Conservation (phyloP, 1,284 basidiomycete genomes). For the Trametes pubescens region DNA sequence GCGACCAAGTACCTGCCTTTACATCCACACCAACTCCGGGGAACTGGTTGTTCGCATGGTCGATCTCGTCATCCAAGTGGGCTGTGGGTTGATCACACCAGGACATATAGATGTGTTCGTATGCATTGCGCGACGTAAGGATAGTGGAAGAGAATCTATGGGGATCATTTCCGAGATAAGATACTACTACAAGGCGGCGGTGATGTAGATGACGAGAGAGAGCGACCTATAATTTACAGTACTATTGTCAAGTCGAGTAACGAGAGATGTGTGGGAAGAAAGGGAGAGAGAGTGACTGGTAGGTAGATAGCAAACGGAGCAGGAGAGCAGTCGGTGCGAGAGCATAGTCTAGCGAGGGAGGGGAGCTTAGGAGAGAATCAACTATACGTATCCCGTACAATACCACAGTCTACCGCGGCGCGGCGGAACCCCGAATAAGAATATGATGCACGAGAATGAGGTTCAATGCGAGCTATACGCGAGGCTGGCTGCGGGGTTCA, state of each 20-base stretch:
- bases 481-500: slow-evolving; percentile 6
- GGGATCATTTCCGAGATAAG: background rate
- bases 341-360: background rate
- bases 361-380: background rate
- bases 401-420: background rate
- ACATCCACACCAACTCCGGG: too few species aligned
- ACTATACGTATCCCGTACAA: slow-evolving; percentile 6
- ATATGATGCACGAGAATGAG: slow-evolving; percentile 1
- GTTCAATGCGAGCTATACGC: slow-evolving; percentile 25
- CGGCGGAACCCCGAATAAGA: slow-evolving; percentile 3
- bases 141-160: background rate
- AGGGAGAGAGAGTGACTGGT: background rate
- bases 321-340: too few species aligned
- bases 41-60: too few species aligned
- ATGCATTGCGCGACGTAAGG: background rate
- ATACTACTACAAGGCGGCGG: slow-evolving; percentile 9
- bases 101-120: background rate
- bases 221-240: background rate
- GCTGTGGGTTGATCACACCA: too few species aligned
- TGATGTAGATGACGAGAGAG: background rate
- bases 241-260: background rate
- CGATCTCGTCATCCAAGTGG: too few species aligned
- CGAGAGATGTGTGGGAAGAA: background rate
- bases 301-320: background rate
- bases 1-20: too few species aligned